phyloP scores from a whole-genome alignment of 176 grass and related monocot species.

The bread wheat (Triticum aestivum) region DNA sequence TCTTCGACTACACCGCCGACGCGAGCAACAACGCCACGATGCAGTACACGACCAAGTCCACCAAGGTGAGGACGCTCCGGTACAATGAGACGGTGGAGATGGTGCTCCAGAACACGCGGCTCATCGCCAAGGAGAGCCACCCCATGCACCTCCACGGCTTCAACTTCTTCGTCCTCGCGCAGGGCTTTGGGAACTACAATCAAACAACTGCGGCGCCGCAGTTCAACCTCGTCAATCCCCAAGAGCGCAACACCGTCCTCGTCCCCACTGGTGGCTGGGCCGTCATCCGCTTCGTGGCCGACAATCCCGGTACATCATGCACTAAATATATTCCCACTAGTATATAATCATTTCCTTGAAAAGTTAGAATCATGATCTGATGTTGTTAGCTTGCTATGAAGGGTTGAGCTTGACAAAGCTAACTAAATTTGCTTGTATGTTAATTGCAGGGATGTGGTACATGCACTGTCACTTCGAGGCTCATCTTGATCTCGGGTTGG shows the following conservation, averaged over 20 bases:
- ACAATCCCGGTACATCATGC: slow-evolving; percentile 45
- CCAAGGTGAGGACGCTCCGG: slow-evolving; percentile 44
- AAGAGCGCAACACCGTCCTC: slow-evolving; percentile 76
- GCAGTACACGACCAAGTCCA: slow-evolving; percentile 41
- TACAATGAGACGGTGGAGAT: slow-evolving; percentile 68
- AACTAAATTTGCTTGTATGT: too few species aligned
- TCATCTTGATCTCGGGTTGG: slow-evolving; percentile 33
- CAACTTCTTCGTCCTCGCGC: slow-evolving; percentile 72
- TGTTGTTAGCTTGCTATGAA: background rate
- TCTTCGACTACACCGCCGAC: slow-evolving; percentile 47
- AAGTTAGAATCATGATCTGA: background rate
- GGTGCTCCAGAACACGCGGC: slow-evolving; percentile 75
- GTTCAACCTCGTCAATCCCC: slow-evolving; percentile 57
- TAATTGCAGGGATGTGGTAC: slow-evolving; percentile 37
- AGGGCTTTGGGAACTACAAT: slow-evolving; percentile 73
- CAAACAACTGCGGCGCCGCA: background rate
- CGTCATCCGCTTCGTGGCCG: slow-evolving; percentile 55
- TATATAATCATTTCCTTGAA: background rate
- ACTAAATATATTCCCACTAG: too few species aligned
- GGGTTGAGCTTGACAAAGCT: too few species aligned
- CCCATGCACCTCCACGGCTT: slow-evolving; percentile 72
- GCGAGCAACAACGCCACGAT: background rate
- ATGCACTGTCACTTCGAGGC: slow-evolving; percentile 47
- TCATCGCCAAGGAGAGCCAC: slow-evolving; percentile 63
- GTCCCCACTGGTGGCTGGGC: slow-evolving; percentile 60